Base-by-base conservation (phyloP, 495 filamentous ascomycete species). In the Friedmanniomyces simplex region DNA sequence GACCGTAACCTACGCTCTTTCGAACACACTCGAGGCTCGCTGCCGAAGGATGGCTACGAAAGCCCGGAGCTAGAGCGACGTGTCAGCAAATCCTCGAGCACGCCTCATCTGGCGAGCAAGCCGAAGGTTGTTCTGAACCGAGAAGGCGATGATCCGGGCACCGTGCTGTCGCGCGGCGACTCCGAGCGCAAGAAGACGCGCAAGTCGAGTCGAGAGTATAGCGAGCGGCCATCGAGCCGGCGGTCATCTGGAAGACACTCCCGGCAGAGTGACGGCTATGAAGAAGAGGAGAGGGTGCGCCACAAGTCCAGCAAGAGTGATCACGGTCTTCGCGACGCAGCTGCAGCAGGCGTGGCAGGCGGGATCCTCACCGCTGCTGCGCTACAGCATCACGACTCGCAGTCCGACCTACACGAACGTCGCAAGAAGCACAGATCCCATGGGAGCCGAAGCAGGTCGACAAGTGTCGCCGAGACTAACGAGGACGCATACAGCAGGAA, bases 51-150 rank as follows among this genome's bases (percentile, higher is more conserved):
- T 18, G 34, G 55, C 32, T 63, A 66, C 51, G 52, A 53, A 21
- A 37, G 46, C 10, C 74, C 77, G 30, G 74, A 80, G 50, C 76
- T 79, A 12, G 79, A 79, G 46, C 76, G 84, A 47, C 79, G 79
- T 36, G 70, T 85, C 14, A 85, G 83, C 11, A 86, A 87, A 60
- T 81, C 80, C 60, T 79, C 78, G 18, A 89, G 85, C 71, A 79
- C 82, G 18, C 85, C 86, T 1, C 80, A 88, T 68, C 74, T 89
- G 24, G 74, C 71, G 34, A 67, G 72, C 25, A 82, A 79, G 63
- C 85, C 84, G 14, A 80, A 81, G 60, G 79, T 87, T 20, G 75
- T 84, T 10, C 68, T 87, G 46, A 82, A 82, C 63, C 77, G 79
- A 53, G 74, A 80, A 51, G 79, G 77, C 57, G 76, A 78, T 50